Percentiles rank a stretch among this genome's conserved stretches.
These are phyloP conservation scores for Petunia hybrid DNA, from an alignment of 305 asterid genomes.

Conservation along the genomic window DNA sequence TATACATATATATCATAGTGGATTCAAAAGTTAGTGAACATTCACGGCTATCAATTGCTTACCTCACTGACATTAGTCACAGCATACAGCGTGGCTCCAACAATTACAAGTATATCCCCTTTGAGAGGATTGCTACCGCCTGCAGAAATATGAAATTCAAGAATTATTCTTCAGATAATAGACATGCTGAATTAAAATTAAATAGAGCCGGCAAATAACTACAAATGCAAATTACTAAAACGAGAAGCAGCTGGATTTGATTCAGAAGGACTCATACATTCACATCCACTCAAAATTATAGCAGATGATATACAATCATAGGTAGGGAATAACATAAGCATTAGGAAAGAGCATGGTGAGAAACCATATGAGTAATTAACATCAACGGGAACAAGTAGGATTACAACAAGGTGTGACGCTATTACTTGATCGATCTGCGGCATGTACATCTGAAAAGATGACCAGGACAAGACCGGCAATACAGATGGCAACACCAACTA, in stretches of 20 bases:
- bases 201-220: neutral
- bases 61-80: conserved; percentile 95
- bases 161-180: conserved; percentile 27
- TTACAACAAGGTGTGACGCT: conserved; percentile 1
- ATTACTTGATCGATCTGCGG: conserved; percentile 82
- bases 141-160: conserved; percentile 38
- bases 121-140: conserved; percentile 88
- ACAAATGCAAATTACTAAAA: neutral
- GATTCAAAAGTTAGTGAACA: neutral
- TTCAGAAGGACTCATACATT: neutral
- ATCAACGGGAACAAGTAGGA: conserved; percentile 11
- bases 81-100: conserved; percentile 89
- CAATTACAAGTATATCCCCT: conserved; percentile 85
- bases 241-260: conserved; percentile 18
- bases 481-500: conserved; percentile 76
- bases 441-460: conserved; percentile 89
- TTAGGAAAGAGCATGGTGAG: conserved; percentile 14
- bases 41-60: conserved; percentile 33
- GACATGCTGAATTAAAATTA: neutral
- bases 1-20: conserved; percentile 5
- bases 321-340: neutral
- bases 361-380: conserved; percentile 13
- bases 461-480: conserved; percentile 84
- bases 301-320: conserved; percentile 4
- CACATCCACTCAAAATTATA: neutral